Evolutionary conservation across 345 rosid genomes (phyloP).

Genomic region (Arabidopsis arenosa): DNA sequence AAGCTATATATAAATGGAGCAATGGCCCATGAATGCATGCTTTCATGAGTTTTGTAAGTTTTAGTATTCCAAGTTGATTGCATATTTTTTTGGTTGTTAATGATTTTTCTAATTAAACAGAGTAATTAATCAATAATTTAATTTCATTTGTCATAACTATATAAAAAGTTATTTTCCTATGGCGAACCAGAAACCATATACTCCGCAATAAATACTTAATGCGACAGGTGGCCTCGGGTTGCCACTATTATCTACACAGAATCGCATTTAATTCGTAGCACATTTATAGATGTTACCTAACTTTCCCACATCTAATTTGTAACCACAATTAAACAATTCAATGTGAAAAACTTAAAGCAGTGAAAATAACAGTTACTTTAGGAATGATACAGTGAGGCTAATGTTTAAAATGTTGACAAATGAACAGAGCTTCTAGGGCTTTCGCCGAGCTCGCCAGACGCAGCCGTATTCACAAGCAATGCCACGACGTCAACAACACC

Average conservation of each 20-base stretch:
- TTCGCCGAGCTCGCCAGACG: slow-evolving; percentile 81
- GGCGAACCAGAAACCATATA: slow-evolving; percentile 23
- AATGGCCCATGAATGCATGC: not conserved
- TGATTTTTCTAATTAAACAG: slow-evolving; percentile 1
- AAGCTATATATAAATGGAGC: slow-evolving; percentile 2
- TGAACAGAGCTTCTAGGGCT: slow-evolving; percentile 78
- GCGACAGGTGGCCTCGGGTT: slow-evolving; percentile 24
- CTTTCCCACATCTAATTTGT: not conserved
- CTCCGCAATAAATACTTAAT: slow-evolving; percentile 13
- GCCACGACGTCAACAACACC: slow-evolving; percentile 45
- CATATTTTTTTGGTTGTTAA: not conserved
- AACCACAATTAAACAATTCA: too few species aligned
- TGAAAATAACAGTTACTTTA: too few species aligned
- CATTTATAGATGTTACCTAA: slow-evolving; percentile 23
- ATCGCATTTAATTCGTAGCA: slow-evolving; percentile 17
- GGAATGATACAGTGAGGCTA: not conserved
- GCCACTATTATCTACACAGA: slow-evolving; percentile 6
- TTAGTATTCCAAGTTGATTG: slow-evolving; percentile 8
- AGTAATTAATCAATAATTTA: slow-evolving; percentile 6
- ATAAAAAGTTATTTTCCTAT: not conserved
- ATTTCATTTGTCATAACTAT: not conserved
- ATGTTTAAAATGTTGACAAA: slow-evolving; percentile 14
- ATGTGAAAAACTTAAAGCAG: too few species aligned
- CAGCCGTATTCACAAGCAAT: slow-evolving; percentile 59
- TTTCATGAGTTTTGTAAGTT: slow-evolving; percentile 16